A percentile compares a stretch with the other conserved stretches of the same genome.
Conservation (phyloP, 2,329 filamentous ascomycete genomes). For the Calycina marina region DNA sequence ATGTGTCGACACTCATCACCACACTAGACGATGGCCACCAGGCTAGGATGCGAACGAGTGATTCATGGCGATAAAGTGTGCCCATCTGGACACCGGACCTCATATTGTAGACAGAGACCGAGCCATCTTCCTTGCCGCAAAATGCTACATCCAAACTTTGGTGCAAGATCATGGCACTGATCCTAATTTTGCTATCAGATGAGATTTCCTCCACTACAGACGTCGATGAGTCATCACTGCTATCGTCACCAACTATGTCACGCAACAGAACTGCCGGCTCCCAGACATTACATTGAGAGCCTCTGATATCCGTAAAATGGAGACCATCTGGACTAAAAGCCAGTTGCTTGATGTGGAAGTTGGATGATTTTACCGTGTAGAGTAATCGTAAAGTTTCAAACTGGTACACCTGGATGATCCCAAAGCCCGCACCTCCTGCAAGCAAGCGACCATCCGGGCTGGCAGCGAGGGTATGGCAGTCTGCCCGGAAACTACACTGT, state of each 20-base stretch:
- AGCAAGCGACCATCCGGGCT: slow-evolving; percentile 17
- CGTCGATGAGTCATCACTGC: slow-evolving; percentile 13
- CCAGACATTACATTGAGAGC: slow-evolving; percentile 25
- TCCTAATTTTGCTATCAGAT: slow-evolving; percentile 16
- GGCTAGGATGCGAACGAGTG: slow-evolving; percentile 17
- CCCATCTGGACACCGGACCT: slow-evolving; percentile 15
- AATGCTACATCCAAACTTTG: slow-evolving; percentile 17
- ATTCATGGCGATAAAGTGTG: slow-evolving; percentile 21
- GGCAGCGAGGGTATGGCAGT: slow-evolving; percentile 10
- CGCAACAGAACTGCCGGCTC: slow-evolving; percentile 20
- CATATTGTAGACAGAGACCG: slow-evolving; percentile 21
- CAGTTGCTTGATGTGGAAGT: slow-evolving; percentile 21
- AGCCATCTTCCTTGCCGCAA: slow-evolving; percentile 26
- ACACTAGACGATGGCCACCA: slow-evolving; percentile 16
- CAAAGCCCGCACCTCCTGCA: slow-evolving; percentile 14
- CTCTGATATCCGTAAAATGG: slow-evolving; percentile 24
- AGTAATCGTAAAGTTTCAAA: slow-evolving; percentile 19
- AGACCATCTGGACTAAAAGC: slow-evolving; percentile 22
- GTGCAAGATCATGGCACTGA: slow-evolving; percentile 21
- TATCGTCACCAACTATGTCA: slow-evolving; percentile 17
- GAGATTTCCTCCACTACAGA: slow-evolving; percentile 15
- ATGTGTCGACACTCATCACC: slow-evolving; percentile 19
- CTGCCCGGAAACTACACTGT: slow-evolving; percentile 1
- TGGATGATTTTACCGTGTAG: slow-evolving; percentile 16
- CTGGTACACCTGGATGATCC: slow-evolving; percentile 17